Percentiles rank a stretch among this genome's conserved stretches.
Conservation (phyloP, 306 rosid genomes). For the Prunus dulcis region DNA sequence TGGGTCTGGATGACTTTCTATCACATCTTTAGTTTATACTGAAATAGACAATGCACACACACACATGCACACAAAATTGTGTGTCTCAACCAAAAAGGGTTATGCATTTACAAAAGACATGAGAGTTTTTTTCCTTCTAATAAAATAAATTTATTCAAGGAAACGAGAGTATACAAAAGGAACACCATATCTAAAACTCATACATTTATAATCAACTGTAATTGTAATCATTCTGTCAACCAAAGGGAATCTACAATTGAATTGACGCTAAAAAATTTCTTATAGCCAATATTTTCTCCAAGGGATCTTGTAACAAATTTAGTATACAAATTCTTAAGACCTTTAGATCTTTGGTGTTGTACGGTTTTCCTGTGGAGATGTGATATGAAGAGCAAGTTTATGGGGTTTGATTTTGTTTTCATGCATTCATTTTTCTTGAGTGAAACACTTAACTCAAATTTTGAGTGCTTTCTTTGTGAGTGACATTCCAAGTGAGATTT, state of each 20-base stretch:
- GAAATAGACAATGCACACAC: neutral
- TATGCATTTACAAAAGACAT: neutral
- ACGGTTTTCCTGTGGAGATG: too few relatives aligned
- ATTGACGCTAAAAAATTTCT: neutral
- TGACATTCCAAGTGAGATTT: too few relatives aligned
- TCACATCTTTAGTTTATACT: neutral
- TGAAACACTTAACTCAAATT: too few relatives aligned
- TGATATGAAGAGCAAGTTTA: too few relatives aligned
- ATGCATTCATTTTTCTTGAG: too few relatives aligned
- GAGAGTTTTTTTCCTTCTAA: too few relatives aligned
- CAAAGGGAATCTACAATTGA: neutral
- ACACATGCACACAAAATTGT: neutral
- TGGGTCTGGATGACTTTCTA: neutral
- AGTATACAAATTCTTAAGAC: constrained; percentile 1
- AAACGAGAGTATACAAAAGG: neutral
- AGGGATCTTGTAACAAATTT: neutral
- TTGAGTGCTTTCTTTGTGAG: too few relatives aligned
- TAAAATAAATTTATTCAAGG: neutral
- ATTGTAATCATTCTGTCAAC: neutral
- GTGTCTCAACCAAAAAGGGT: neutral
- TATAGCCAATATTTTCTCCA: neutral
- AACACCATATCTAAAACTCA: neutral
- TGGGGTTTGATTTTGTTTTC: too few relatives aligned
- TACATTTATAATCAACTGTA: neutral
- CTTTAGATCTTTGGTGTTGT: too few relatives aligned